Conservation (phyloP, 2,329 filamentous ascomycete species). For the Trichoderma sp. region DNA sequence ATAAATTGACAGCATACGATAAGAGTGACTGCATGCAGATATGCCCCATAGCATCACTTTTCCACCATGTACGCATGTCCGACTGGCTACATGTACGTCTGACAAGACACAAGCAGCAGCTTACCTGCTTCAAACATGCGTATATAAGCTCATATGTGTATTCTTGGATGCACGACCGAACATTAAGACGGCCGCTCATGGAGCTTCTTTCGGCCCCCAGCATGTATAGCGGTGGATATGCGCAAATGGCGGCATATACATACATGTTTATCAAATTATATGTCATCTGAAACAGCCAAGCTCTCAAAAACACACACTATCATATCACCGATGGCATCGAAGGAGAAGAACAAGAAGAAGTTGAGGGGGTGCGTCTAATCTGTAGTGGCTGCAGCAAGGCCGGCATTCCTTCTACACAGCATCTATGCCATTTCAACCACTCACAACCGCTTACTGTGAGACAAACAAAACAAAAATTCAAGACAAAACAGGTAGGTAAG, state of each 20-base stretch:
- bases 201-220: background rate
- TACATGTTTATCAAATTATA: background rate
- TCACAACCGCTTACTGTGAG: background rate
- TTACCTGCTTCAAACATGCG: background rate
- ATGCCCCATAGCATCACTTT: background rate
- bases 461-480: background rate
- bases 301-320: background rate
- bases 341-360: background rate
- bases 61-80: background rate
- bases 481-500: background rate
- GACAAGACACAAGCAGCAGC: background rate
- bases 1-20: background rate
- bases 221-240: background rate
- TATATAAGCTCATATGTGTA: background rate
- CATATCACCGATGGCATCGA: background rate
- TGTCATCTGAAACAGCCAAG: background rate
- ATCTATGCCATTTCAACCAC: background rate
- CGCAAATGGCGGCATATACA: background rate
- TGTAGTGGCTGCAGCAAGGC: background rate
- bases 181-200: background rate
- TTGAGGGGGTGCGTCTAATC: background rate
- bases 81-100: background rate
- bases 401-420: background rate
- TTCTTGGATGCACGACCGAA: background rate
- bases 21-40: background rate